These are phyloP conservation scores for Lachancea dasiensis DNA, from an alignment of 805 yeast species.

Conservation along the genomic window DNA sequence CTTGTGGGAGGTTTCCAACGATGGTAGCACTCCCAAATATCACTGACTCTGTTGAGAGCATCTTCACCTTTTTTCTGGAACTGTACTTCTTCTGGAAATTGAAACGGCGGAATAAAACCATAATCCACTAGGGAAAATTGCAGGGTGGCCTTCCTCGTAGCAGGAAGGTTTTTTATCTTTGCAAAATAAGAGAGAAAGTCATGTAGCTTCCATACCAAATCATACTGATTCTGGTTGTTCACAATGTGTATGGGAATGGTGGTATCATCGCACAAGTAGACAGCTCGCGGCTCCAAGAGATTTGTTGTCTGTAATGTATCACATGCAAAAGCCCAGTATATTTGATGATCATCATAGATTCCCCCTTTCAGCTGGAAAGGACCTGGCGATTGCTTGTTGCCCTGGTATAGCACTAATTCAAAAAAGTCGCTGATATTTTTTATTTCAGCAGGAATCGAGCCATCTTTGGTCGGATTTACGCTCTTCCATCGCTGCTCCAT, in stretches of 20 bases:
- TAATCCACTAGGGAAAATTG: slow-evolving; percentile 5
- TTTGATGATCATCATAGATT: slow-evolving; percentile 26
- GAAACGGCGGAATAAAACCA: slow-evolving; percentile 17
- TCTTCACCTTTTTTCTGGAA: slow-evolving; percentile 24
- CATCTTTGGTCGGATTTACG: not conserved
- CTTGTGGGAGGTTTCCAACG: slow-evolving; percentile 32
- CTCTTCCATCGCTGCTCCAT: slow-evolving; percentile 27
- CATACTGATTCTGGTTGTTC: slow-evolving; percentile 33
- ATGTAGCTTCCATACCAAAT: slow-evolving; percentile 39
- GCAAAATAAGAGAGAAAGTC: slow-evolving; percentile 34
- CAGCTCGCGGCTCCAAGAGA: slow-evolving; percentile 18
- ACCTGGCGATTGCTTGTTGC: slow-evolving; percentile 20
- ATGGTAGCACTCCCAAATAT: slow-evolving; percentile 27
- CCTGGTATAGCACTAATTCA: slow-evolving; percentile 21
- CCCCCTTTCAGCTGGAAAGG: slow-evolving; percentile 18
- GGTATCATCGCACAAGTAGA: slow-evolving; percentile 16
- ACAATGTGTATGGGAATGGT: slow-evolving; percentile 25
- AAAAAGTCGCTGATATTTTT: slow-evolving; percentile 21
- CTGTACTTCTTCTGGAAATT: slow-evolving; percentile 14
- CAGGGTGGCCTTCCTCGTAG: slow-evolving; percentile 9
- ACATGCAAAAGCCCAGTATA: slow-evolving; percentile 25
- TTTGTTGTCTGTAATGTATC: slow-evolving; percentile 24
- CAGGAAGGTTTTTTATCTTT: slow-evolving; percentile 30
- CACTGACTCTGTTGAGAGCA: slow-evolving; percentile 19
- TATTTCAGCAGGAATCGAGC: slow-evolving; percentile 19